Conservation (phyloP, 2,329 filamentous ascomycete species). For the Curvularia eragrostidis region DNA sequence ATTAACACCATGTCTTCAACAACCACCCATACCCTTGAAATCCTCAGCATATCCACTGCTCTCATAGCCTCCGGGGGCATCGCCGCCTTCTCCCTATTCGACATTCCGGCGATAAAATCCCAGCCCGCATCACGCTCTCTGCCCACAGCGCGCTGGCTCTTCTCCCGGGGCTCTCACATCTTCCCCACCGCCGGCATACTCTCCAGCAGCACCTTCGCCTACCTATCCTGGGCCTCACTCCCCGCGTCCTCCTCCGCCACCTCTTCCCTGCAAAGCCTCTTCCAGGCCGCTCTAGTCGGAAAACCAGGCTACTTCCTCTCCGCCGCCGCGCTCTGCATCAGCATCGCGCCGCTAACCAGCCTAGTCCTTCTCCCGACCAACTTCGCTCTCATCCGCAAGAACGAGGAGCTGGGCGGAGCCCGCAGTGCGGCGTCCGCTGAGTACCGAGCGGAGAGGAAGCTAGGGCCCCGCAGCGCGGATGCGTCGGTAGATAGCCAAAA, state of each 20-base stretch:
- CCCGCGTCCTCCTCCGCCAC: constrained; percentile 5
- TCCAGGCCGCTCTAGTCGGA: too few species aligned
- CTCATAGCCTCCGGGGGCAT: constrained; percentile 47
- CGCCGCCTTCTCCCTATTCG: constrained; percentile 44
- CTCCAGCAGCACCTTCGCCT: constrained; percentile 38
- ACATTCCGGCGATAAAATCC: constrained; percentile 40
- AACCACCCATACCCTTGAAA: constrained; percentile 26
- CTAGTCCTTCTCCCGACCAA: constrained; percentile 18
- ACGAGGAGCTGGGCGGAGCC: constrained; percentile 30
- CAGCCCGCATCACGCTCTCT: constrained; percentile 50
- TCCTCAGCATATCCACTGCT: constrained; percentile 41
- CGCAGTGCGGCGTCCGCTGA: constrained; percentile 16
- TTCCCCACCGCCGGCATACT: constrained; percentile 41
- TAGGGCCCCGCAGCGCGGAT: constrained; percentile 23
- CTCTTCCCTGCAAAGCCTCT: too few species aligned
- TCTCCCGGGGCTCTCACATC: constrained; percentile 48
- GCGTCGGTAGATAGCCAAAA: constrained; percentile 28
- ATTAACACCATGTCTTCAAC: constrained; percentile 17
- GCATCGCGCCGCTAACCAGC: constrained; percentile 27
- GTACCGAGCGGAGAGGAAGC: constrained; percentile 6
- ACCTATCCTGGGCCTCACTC: constrained; percentile 30
- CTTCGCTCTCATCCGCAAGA: constrained; percentile 29
- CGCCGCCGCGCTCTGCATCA: constrained; percentile 28
- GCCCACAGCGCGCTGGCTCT: constrained; percentile 47
- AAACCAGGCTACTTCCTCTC: constrained; percentile 19